Percentiles rank a stretch among this genome's conserved stretches.
Evolutionary conservation across 768 basidiomycete species (phyloP).

Genomic region (Pleurotus salmoneostramineus): DNA sequence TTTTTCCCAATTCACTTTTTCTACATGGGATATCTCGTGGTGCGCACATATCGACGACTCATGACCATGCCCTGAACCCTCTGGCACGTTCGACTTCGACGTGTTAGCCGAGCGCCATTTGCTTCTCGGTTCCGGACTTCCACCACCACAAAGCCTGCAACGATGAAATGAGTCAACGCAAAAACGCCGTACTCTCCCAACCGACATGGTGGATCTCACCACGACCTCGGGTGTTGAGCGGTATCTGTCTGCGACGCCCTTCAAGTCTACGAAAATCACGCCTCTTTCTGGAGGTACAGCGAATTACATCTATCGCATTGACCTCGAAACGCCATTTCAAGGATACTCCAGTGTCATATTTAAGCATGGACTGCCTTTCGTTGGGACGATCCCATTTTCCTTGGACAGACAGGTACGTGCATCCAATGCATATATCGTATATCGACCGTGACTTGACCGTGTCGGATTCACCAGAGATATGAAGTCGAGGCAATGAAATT

Average conservation of each 20-base stretch:
- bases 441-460: background rate
- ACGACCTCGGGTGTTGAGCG: conserved; percentile 26
- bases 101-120: too few species aligned
- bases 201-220: conserved; percentile 22
- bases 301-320: conserved; percentile 60
- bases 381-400: conserved; percentile 25
- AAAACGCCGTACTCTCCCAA: background rate
- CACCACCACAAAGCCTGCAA: too few species aligned
- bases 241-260: conserved; percentile 48
- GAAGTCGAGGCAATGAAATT: conserved; percentile 26
- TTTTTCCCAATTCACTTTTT: background rate
- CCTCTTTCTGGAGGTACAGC: conserved; percentile 46
- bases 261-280: conserved; percentile 33
- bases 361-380: conserved; percentile 53
- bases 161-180: too few species aligned
- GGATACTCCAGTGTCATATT: conserved; percentile 46
- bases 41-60: background rate
- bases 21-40: background rate
- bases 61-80: too few species aligned
- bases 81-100: too few species aligned
- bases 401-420: conserved; percentile 50
- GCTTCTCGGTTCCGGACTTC: too few species aligned
- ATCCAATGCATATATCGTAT: background rate
- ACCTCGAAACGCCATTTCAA: conserved; percentile 32
- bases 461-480: conserved; percentile 22